Evolutionary conservation across 1,284 basidiomycete species (phyloP).

Genomic region (Irpex rosettiformis): DNA sequence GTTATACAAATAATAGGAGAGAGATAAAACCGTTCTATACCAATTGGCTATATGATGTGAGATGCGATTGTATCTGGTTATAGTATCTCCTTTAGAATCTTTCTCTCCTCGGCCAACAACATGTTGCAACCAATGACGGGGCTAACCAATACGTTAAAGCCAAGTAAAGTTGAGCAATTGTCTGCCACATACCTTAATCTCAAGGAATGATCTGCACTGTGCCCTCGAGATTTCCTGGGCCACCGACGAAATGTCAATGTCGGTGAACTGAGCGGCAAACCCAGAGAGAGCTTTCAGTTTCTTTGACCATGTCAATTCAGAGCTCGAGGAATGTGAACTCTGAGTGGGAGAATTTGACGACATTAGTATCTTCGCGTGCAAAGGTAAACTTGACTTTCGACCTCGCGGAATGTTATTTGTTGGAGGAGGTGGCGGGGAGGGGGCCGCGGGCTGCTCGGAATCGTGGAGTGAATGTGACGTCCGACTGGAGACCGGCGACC

Average conservation of each 20-base stretch:
- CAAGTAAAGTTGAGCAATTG: neutral
- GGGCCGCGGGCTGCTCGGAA: slow-evolving; percentile 2
- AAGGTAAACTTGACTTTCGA: slow-evolving; percentile 62
- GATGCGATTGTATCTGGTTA: slow-evolving; percentile 63
- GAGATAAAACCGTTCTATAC: slow-evolving; percentile 36
- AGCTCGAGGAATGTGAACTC: slow-evolving; percentile 3
- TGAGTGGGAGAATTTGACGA: slow-evolving; percentile 16
- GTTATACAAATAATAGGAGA: neutral
- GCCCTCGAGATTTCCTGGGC: slow-evolving; percentile 77
- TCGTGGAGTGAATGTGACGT: slow-evolving; percentile 14
- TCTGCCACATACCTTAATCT: slow-evolving; percentile 54
- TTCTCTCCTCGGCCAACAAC: slow-evolving; percentile 67
- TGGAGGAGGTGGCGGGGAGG: slow-evolving; percentile 7
- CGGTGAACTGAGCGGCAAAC: slow-evolving; percentile 51
- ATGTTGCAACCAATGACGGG: slow-evolving; percentile 76
- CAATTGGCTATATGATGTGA: slow-evolving; percentile 78
- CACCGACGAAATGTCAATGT: slow-evolving; percentile 55
- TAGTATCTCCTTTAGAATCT: slow-evolving; percentile 57
- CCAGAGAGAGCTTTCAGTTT: slow-evolving; percentile 60
- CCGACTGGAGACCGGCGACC: slow-evolving; percentile 24
- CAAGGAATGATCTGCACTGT: slow-evolving; percentile 58
- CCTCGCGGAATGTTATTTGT: slow-evolving; percentile 34
- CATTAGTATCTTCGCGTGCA: slow-evolving; percentile 39
- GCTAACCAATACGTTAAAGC: slow-evolving; percentile 38
- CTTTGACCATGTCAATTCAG: slow-evolving; percentile 40